These are phyloP conservation scores for Astrothelium subdiscretum DNA, from an alignment of 495 filamentous ascomycete species.

Conservation along the genomic window DNA sequence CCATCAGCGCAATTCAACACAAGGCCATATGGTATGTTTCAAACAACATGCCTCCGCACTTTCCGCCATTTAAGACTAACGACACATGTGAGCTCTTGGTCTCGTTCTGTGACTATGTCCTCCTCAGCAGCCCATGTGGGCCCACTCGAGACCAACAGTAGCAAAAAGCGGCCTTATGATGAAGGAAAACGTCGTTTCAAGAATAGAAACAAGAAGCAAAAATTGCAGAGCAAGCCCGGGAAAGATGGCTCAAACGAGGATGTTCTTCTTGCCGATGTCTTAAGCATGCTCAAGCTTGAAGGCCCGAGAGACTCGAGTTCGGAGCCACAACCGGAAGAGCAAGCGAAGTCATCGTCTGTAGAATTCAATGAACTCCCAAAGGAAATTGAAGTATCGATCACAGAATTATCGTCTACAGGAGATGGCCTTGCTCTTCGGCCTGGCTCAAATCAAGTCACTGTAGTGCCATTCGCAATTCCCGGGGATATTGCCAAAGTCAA, in stretches of 20 bases:
- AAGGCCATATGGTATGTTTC: not conserved
- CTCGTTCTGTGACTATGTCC: not conserved
- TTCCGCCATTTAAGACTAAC: not conserved
- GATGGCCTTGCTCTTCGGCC: constrained; percentile 65
- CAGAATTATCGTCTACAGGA: constrained; percentile 75
- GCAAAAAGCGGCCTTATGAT: constrained; percentile 22
- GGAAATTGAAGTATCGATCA: constrained; percentile 68
- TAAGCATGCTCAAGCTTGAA: constrained; percentile 45
- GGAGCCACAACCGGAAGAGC: not conserved
- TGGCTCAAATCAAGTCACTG: constrained; percentile 61
- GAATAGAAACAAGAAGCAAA: constrained; percentile 42
- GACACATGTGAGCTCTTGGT: not conserved
- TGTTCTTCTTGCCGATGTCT: constrained; percentile 60
- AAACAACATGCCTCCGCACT: not conserved
- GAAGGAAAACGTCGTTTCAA: constrained; percentile 30
- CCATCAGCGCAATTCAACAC: not conserved
- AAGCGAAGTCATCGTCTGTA: constrained; percentile 1
- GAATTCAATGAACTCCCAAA: constrained; percentile 44
- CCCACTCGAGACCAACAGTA: constrained; percentile 12
- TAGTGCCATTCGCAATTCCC: constrained; percentile 79
- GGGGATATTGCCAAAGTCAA: constrained; percentile 74
- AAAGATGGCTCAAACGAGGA: constrained; percentile 56
- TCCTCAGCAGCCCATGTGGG: constrained; percentile 2
- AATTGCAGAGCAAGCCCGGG: constrained; percentile 35
- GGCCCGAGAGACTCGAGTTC: constrained; percentile 30